Conservation (phyloP, 345 rosid genomes). For the Acer yangbiense region DNA sequence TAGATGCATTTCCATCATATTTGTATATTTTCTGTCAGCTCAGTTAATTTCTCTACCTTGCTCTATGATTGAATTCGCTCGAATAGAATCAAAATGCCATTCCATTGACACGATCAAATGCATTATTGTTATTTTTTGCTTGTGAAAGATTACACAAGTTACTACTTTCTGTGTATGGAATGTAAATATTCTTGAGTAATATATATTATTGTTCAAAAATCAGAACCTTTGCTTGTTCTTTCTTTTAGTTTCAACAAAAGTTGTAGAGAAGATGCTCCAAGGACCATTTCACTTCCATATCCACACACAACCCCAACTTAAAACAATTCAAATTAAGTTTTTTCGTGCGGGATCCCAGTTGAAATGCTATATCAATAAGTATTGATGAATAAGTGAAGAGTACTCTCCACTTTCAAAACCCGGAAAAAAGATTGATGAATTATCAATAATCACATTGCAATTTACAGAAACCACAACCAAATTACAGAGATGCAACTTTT, state of each 20-base stretch:
- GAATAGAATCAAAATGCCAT: slow-evolving; percentile 1
- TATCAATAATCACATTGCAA: slow-evolving; percentile 10
- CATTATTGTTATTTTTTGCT: neutral
- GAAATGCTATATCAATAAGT: too few species aligned
- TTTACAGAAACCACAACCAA: slow-evolving; percentile 11
- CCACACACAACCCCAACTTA: neutral
- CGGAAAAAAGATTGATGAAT: neutral
- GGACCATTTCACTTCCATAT: slow-evolving; percentile 4
- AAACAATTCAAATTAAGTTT: too few species aligned
- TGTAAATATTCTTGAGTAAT: neutral
- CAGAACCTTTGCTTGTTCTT: neutral
- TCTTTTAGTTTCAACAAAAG: neutral
- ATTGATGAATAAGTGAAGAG: too few species aligned
- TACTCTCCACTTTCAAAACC: neutral
- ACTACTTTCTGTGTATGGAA: neutral
- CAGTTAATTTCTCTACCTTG: neutral
- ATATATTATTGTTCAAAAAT: too few species aligned
- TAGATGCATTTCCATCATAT: too few species aligned
- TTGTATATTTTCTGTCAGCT: too few species aligned
- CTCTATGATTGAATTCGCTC: neutral
- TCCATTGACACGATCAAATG: neutral
- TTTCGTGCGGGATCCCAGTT: too few species aligned
- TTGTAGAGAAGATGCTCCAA: neutral
- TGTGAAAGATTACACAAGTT: neutral
- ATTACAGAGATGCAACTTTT: neutral